These are phyloP conservation scores for Kalaharituber pfeilii DNA, from an alignment of 2,329 filamentous ascomycete species.

Conservation along the genomic window DNA sequence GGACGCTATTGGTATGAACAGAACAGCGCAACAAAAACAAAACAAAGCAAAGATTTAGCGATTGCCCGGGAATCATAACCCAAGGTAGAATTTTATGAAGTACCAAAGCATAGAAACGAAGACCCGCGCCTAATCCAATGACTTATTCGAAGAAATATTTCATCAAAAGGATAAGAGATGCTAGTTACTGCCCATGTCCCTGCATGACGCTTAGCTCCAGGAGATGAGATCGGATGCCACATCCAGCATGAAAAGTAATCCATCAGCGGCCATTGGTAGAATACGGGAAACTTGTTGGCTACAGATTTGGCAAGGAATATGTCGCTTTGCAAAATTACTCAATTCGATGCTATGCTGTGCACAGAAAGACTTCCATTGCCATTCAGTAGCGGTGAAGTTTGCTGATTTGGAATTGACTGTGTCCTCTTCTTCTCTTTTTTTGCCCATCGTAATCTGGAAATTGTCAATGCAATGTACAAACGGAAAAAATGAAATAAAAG, in stretches of 20 bases:
- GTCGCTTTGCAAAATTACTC: not conserved
- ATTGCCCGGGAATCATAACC: not conserved
- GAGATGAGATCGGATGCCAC: not conserved
- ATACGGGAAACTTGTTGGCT: too few species aligned
- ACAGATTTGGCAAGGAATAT: too few species aligned
- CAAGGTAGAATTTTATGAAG: constrained; percentile 4
- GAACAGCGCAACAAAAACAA: not conserved
- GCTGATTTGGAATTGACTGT: not conserved
- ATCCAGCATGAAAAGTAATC: not conserved
- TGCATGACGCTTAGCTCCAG: not conserved
- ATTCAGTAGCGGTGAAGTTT: not conserved
- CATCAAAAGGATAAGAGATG: constrained; percentile 11
- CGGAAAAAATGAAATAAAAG: constrained; percentile 49
- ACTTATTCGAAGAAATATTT: constrained; percentile 3
- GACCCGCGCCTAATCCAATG: not conserved
- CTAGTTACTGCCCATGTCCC: constrained; percentile 1
- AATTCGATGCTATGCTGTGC: not conserved
- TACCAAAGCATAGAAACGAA: constrained; percentile 9
- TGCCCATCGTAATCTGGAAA: constrained; percentile 34
- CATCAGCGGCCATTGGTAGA: not conserved
- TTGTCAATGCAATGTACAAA: constrained; percentile 22
- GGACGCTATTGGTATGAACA: not conserved
- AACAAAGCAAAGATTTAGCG: not conserved
- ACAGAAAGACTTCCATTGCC: not conserved
- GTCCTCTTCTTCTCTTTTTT: constrained; percentile 60